Conservation (phyloP, 768 basidiomycete species). For the Leccinum broughii region DNA sequence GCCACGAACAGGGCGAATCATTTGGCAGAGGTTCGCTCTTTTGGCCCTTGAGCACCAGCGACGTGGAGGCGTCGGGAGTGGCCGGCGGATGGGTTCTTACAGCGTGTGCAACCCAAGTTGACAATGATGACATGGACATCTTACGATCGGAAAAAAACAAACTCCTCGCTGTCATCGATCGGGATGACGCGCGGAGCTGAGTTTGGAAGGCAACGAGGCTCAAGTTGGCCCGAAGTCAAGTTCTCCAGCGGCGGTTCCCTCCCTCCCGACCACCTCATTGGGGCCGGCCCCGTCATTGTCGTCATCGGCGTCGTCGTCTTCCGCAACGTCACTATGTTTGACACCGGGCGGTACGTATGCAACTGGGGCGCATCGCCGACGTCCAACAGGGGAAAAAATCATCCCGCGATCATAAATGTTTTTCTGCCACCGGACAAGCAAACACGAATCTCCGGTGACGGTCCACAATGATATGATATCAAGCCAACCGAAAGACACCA, state of each 20-base stretch:
- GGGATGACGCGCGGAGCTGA: constrained; percentile 18
- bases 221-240: not conserved
- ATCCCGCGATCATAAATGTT: not conserved
- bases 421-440: not conserved
- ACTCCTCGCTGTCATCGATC: constrained; percentile 17
- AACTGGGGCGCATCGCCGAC: constrained; percentile 6
- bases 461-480: not conserved
- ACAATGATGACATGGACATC: constrained; percentile 20
- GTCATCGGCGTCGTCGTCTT: not conserved
- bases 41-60: constrained; percentile 2
- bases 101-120: not conserved
- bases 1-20: not conserved
- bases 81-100: constrained; percentile 5
- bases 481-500: not conserved
- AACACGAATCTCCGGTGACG: constrained; percentile 5
- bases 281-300: not conserved
- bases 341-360: not conserved
- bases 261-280: not conserved
- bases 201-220: constrained; percentile 12
- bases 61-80: not conserved
- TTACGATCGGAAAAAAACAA: constrained; percentile 19
- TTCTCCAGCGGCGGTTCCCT: not conserved
- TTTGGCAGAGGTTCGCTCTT: not conserved
- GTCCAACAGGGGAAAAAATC: not conserved
- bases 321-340: not conserved